Conservation (phyloP, 1,139 yeast genomes). For the Diutina mesorugosa region DNA sequence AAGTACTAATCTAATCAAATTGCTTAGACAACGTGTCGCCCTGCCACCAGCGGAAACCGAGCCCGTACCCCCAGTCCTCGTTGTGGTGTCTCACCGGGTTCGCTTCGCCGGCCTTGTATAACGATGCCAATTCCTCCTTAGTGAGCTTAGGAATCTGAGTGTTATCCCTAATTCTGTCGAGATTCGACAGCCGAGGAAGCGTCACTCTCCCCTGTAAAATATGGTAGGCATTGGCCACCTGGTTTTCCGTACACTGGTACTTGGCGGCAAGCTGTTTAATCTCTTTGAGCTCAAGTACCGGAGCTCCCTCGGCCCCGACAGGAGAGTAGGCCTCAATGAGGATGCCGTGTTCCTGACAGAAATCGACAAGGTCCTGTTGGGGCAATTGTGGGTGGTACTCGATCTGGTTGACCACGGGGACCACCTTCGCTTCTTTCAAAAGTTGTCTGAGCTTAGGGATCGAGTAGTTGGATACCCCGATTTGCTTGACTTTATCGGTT, state of each 20-base stretch:
- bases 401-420: slow-evolving; percentile 23
- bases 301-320: slow-evolving; percentile 24
- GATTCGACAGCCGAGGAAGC: slow-evolving; percentile 25
- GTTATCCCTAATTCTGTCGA: slow-evolving; percentile 20
- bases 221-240: slow-evolving; percentile 25
- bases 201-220: slow-evolving; percentile 19
- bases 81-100: slow-evolving; percentile 25
- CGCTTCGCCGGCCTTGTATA: slow-evolving; percentile 30
- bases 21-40: slow-evolving; percentile 3
- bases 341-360: slow-evolving; percentile 13
- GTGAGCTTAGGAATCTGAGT: slow-evolving; percentile 23
- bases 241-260: slow-evolving; percentile 19
- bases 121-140: slow-evolving; percentile 24
- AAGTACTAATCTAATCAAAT: neutral
- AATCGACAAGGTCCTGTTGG: slow-evolving; percentile 21
- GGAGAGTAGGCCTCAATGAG: slow-evolving; percentile 22
- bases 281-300: slow-evolving; percentile 20
- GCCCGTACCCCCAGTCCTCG: slow-evolving; percentile 25
- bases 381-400: slow-evolving; percentile 28
- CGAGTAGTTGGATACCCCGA: slow-evolving; percentile 24
- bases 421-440: slow-evolving; percentile 13
- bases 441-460: slow-evolving; percentile 15
- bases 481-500: slow-evolving; percentile 17
- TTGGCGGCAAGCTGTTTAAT: slow-evolving; percentile 19
- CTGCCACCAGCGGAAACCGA: slow-evolving; percentile 25